Conservation (phyloP, 2,329 filamentous ascomycete species). For the Sporothrix schenckii region DNA sequence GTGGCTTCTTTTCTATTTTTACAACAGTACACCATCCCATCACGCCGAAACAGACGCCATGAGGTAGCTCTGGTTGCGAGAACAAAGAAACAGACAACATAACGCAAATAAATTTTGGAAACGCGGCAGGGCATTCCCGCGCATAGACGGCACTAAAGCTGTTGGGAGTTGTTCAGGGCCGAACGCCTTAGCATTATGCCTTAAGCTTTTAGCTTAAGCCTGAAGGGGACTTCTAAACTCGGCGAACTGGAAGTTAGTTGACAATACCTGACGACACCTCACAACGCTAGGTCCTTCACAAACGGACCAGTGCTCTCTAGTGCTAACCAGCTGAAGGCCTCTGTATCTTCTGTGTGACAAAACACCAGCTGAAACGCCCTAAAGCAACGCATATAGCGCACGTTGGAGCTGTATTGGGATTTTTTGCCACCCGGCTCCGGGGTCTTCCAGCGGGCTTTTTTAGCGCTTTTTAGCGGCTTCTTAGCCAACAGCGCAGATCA, state of each 20-base stretch:
- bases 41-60: not conserved
- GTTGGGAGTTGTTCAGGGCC: not conserved
- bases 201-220: too few species aligned
- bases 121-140: not conserved
- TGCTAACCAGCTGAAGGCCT: not conserved
- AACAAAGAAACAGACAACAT: not conserved
- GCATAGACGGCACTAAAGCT: not conserved
- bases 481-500: not conserved
- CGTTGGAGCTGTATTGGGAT: not conserved
- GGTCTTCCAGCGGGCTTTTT: not conserved
- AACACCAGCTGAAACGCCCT: not conserved
- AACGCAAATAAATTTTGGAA: not conserved
- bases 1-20: slow-evolving; percentile 2
- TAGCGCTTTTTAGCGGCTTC: not conserved
- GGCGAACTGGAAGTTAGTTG: not conserved
- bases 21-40: not conserved
- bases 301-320: not conserved
- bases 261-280: not conserved
- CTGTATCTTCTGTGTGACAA: not conserved
- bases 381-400: not conserved
- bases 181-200: too few species aligned
- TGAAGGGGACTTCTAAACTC: too few species aligned
- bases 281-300: not conserved
- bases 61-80: not conserved
- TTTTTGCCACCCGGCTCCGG: slow-evolving; percentile 19